phyloP scores from a whole-genome alignment of 805 yeast species.

The Sugiyamaella smithiae region DNA sequence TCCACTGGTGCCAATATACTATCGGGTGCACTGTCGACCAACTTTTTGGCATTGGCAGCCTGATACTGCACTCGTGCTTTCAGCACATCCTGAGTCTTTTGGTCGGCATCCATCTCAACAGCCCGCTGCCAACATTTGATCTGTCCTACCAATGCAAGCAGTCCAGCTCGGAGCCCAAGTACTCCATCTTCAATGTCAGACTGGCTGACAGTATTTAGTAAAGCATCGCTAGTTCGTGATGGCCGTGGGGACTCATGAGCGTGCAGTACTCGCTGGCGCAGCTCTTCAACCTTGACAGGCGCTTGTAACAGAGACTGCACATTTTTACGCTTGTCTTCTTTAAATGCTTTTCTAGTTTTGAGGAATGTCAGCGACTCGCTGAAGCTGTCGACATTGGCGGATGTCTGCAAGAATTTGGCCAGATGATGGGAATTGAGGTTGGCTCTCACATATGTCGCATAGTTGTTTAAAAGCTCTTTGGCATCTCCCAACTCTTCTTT shows the following conservation, averaged over 20 bases:
- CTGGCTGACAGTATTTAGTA: not conserved
- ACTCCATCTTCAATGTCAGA: not conserved
- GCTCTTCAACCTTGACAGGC: not conserved
- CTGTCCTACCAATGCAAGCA: not conserved
- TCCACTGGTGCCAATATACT: not conserved
- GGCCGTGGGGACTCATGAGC: not conserved
- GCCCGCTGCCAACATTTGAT: not conserved
- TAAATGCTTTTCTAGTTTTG: not conserved
- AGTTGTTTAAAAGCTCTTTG: conserved; percentile 17
- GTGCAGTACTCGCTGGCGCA: not conserved
- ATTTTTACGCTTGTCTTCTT: not conserved
- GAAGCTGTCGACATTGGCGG: conserved; percentile 27
- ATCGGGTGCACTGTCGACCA: not conserved
- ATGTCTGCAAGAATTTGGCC: conserved; percentile 22
- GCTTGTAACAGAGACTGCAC: not conserved
- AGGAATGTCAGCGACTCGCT: conserved; percentile 11
- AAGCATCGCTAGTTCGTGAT: not conserved
- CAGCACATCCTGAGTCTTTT: conserved; percentile 15
- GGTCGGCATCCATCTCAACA: conserved; percentile 5
- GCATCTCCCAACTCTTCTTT: conserved; percentile 19
- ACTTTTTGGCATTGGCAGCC: not conserved
- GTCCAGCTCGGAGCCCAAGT: not conserved
- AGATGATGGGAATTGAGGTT: conserved; percentile 24
- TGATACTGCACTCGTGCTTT: conserved; percentile 1
- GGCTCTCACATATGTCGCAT: conserved; percentile 18